Conservation (phyloP, 1,139 yeast species). For the Eremothecium sinecaudum region DNA sequence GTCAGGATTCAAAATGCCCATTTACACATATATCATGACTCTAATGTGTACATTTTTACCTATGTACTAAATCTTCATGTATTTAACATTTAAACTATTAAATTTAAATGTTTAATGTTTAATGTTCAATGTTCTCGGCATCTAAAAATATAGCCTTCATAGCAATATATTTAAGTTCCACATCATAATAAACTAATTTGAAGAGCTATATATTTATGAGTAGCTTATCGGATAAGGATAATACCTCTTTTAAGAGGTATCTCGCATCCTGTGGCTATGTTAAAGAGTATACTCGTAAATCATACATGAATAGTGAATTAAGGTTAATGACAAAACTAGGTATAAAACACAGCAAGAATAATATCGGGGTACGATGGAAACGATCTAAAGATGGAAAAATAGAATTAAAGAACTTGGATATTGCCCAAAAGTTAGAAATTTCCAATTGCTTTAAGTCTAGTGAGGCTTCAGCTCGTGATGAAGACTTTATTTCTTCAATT, state of each 20-base stretch:
- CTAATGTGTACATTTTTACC: too few species aligned
- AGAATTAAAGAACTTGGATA: not conserved
- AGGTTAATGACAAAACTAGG: not conserved
- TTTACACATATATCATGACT: conserved; percentile 1
- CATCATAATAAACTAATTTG: too few species aligned
- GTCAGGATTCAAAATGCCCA: conserved; percentile 1
- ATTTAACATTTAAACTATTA: too few species aligned
- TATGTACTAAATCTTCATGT: too few species aligned
- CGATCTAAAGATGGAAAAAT: not conserved
- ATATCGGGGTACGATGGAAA: too few species aligned
- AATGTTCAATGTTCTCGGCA: too few species aligned
- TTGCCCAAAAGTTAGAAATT: not conserved
- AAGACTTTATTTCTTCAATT: not conserved
- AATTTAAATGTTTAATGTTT: too few species aligned
- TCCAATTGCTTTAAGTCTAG: conserved; percentile 3
- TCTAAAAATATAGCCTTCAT: too few species aligned
- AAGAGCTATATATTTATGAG: too few species aligned
- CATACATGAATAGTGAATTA: conserved; percentile 1
- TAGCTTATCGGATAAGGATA: not conserved
- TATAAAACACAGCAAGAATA: not conserved
- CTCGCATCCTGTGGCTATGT: conserved; percentile 1
- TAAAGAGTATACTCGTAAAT: not conserved
- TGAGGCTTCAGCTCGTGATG: not conserved
- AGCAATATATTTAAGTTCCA: too few species aligned
- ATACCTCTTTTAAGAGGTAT: not conserved